phyloP scores from a whole-genome alignment of 2,329 filamentous ascomycete species.

The Colletotrichum truncatum region DNA sequence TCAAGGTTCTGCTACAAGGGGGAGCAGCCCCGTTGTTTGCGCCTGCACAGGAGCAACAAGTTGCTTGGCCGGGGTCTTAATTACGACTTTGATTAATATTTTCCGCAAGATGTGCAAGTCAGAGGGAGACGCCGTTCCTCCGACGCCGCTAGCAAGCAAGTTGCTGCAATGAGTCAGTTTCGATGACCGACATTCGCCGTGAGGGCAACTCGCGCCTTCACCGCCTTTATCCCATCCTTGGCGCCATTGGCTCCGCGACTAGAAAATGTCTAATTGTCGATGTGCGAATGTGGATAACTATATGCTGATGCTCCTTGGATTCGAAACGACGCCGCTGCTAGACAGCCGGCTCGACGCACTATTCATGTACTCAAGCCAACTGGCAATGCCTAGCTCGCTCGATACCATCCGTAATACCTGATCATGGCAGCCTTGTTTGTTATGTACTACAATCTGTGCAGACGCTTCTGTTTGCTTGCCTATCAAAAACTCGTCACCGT shows the following conservation, averaged over 20 bases:
- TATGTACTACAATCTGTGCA: neutral
- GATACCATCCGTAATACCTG: neutral
- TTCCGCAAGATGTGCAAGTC: neutral
- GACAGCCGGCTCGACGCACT: neutral
- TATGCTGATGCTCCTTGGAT: constrained; percentile 15
- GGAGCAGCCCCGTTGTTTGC: neutral
- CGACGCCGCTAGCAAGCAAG: constrained; percentile 17
- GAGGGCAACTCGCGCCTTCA: constrained; percentile 14
- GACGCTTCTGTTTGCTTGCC: neutral
- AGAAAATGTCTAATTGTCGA: neutral
- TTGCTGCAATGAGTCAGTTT: constrained; percentile 28
- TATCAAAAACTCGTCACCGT: too few species aligned
- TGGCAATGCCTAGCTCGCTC: constrained; percentile 6
- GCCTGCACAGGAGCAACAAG: neutral
- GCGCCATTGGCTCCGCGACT: constrained; percentile 15
- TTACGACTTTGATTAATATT: neutral
- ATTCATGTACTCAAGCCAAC: constrained; percentile 1
- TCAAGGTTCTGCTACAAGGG: neutral
- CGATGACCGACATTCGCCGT: constrained; percentile 1
- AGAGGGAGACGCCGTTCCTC: constrained; percentile 1
- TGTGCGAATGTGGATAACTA: constrained; percentile 14
- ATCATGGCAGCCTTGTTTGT: neutral
- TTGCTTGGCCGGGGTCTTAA: neutral
- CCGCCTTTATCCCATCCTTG: constrained; percentile 11
- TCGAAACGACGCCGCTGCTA: constrained; percentile 6